A percentile compares a stretch with the other conserved stretches of the same genome.
Conservation (phyloP, 2,329 filamentous ascomycete genomes). For the Rasamsonia emersonii region DNA sequence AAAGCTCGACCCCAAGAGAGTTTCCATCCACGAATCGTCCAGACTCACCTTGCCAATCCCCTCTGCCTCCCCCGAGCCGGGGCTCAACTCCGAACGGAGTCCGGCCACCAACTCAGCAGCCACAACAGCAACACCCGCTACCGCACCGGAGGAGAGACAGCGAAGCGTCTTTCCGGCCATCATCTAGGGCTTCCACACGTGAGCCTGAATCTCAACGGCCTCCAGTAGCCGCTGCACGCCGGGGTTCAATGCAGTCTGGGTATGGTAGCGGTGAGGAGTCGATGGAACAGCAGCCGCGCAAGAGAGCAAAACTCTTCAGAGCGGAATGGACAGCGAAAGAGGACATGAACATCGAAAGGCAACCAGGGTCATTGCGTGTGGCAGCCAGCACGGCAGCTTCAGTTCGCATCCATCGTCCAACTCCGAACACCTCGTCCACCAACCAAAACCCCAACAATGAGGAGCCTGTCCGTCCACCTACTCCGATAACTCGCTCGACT, state of each 20-base stretch:
- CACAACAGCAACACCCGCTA: conserved; percentile 17
- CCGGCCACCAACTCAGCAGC: conserved; percentile 15
- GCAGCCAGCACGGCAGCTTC: conserved; percentile 85
- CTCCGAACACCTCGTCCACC: conserved; percentile 44
- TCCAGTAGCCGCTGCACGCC: conserved; percentile 18
- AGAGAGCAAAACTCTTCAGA: conserved; percentile 70
- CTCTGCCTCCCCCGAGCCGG: conserved; percentile 24
- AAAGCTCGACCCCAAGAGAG: conserved; percentile 36
- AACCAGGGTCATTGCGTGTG: conserved; percentile 75
- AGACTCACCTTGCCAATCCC: conserved; percentile 31
- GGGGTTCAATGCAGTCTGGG: conserved; percentile 41
- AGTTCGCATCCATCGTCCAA: conserved; percentile 72
- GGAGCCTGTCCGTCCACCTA: conserved; percentile 39
- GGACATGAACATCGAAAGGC: conserved; percentile 58
- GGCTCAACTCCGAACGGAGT: conserved; percentile 28
- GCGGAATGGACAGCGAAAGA: conserved; percentile 62
- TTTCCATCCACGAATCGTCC: conserved; percentile 25
- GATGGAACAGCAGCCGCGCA: conserved; percentile 54
- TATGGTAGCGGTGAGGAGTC: conserved; percentile 67
- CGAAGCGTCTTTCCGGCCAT: conserved; percentile 45
- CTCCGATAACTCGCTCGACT: conserved; percentile 30
- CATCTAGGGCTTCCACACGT: conserved; percentile 51
- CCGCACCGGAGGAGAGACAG: conserved; percentile 24
- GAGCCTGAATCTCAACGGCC: conserved; percentile 23
- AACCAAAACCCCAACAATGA: too few relatives aligned